Percentiles rank a stretch among this genome's conserved stretches.
Evolutionary conservation across 2,329 filamentous ascomycete genomes (phyloP).

Genomic region (Stachybotrys echinatus): DNA sequence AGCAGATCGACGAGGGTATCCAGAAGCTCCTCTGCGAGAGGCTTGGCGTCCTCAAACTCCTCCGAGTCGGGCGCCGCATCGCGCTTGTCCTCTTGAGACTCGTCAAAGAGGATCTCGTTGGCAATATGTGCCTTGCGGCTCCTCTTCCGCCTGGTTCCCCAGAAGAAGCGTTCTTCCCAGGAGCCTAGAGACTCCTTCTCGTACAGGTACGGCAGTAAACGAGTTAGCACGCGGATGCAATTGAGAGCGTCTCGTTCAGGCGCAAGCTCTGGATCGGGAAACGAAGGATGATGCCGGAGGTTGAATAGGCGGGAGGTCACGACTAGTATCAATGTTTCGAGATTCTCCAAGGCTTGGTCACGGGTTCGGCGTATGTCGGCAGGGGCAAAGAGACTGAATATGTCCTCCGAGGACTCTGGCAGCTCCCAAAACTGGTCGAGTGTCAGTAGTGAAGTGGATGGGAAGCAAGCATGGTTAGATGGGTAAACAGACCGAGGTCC

Average conservation of each 20-base stretch:
- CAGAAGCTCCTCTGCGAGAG: slow-evolving; percentile 86
- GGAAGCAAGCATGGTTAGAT: slow-evolving; percentile 4
- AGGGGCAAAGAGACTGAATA: slow-evolving; percentile 92
- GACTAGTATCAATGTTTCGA: slow-evolving; percentile 82
- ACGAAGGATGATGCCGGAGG: slow-evolving; percentile 83
- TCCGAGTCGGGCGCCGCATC: slow-evolving; percentile 41
- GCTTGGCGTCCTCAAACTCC: slow-evolving; percentile 77
- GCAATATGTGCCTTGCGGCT: slow-evolving; percentile 61
- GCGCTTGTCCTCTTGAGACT: slow-evolving; percentile 52
- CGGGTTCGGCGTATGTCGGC: slow-evolving; percentile 83
- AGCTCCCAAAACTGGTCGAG: slow-evolving; percentile 83
- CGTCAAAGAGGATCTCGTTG: slow-evolving; percentile 81
- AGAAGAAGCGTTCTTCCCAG: slow-evolving; percentile 96
- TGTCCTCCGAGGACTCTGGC: slow-evolving; percentile 89
- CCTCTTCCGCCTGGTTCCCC: slow-evolving; percentile 68
- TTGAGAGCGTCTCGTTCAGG: slow-evolving; percentile 88
- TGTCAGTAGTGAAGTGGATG: slow-evolving; percentile 12
- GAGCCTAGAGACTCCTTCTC: slow-evolving; percentile 75
- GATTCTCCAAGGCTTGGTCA: slow-evolving; percentile 77
- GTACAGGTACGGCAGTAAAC: slow-evolving; percentile 85
- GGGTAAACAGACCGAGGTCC: slow-evolving; percentile 70
- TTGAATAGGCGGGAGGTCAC: slow-evolving; percentile 77
- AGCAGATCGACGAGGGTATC: slow-evolving; percentile 84
- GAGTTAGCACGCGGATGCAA: slow-evolving; percentile 85
- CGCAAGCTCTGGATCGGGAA: slow-evolving; percentile 80